phyloP scores from a whole-genome alignment of 169 alveolate species.

The Plasmodium gonderi region DNA sequence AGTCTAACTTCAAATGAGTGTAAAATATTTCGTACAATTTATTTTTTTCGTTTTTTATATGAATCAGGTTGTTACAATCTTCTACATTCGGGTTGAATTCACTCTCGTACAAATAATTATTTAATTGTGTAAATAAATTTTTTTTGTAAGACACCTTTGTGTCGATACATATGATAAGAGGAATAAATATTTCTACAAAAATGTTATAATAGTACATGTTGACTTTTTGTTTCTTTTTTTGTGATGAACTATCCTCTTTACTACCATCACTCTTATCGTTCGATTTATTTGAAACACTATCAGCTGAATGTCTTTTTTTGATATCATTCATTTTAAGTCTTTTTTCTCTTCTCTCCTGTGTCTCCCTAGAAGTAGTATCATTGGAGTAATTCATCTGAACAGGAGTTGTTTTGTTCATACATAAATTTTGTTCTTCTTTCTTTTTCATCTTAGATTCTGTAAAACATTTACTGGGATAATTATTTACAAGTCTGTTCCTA shows the following conservation, averaged over 20 bases:
- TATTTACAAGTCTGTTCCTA: no score
- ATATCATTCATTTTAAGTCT: not conserved
- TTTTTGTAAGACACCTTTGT: slow-evolving; percentile 31
- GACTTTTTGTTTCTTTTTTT: slow-evolving; percentile 28
- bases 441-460: no score
- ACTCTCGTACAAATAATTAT: slow-evolving; percentile 13
- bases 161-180: slow-evolving; percentile 60
- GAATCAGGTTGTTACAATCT: not conserved
- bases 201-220: slow-evolving; percentile 50
- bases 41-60: not conserved
- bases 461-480: no score
- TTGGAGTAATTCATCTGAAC: no score
- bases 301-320: not conserved
- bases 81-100: not conserved
- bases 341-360: not conserved
- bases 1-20: slow-evolving; percentile 18
- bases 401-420: no score
- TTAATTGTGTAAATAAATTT: slow-evolving; percentile 7
- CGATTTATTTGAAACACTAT: not conserved
- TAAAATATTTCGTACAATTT: slow-evolving; percentile 47
- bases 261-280: slow-evolving; percentile 9
- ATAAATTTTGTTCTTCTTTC: no score
- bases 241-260: slow-evolving; percentile 4
- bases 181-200: slow-evolving; percentile 53
- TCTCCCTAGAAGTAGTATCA: not conserved